Base-by-base conservation (phyloP, 441 rosid species). In the Metrosideros polymorpha region DNA sequence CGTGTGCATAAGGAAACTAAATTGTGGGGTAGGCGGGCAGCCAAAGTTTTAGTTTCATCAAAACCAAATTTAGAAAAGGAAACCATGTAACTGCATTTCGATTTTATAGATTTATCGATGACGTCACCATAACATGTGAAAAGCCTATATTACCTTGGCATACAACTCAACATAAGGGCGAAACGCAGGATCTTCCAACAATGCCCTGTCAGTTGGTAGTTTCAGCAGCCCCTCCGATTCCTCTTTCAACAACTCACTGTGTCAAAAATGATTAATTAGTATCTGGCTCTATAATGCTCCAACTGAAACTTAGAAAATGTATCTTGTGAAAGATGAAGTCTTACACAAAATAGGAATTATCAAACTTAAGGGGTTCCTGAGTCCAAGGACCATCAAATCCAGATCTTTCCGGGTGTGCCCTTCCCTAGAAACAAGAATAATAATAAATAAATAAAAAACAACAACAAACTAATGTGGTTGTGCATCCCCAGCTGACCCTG, bases 321-420 rank as follows among this genome's bases (percentile, higher is more conserved):
- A 83, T 32, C 84, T 1, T 0, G 47, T 6, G 47, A 66, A 66
- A 83, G 45, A 55, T 52, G 29, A 52, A 50, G 32, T 29, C 59
- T 83, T 51, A 83, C 84, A 83, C 10, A 25, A 83, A 83, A 83
- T 83, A 83, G 9, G 84, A 83, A 55, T 83, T 83, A 47, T 83
- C 84, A 51, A 83, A 52, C 57, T 83, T 83, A 55, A 83, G 84
- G 43, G 84, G 84, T 52, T 83, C 84, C 84, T 52, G 61, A 83
- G 84, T 83, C 84, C 84, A 83, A 83, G 84, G 61, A 55, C 84
- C 84, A 83, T 83, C 84, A 49, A 83, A 83, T 50, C 61, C 84
- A 50, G 84, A 83, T 39, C 84, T 50, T 83, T 83, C 84, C 1
- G 47, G 61, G 45, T 83, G 84, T 30, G 61, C 84, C 84, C 84